Evolutionary conservation across 148 eudicot species (phyloP).

Genomic region (Talinum fruticosum): DNA sequence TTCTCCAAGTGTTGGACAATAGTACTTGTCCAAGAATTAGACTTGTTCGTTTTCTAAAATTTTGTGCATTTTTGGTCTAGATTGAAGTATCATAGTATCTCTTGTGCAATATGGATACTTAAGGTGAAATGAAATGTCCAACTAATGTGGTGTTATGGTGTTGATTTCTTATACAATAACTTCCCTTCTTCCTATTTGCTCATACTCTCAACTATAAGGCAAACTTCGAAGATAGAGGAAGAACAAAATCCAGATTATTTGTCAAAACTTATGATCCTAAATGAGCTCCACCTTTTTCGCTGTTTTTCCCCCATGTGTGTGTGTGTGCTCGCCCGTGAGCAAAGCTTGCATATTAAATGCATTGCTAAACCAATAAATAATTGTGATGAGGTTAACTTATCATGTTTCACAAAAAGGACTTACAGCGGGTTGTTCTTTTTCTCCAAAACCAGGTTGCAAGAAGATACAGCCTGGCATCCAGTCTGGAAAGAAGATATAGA

Average conservation of each 20-base stretch:
- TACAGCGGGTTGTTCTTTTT: neutral
- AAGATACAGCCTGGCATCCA: slow-evolving; percentile 96
- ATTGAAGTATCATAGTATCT: no score
- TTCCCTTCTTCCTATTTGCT: neutral
- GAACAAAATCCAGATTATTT: neutral
- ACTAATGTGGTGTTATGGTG: no score
- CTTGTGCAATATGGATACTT: no score
- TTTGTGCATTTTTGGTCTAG: no score
- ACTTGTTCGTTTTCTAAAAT: no score
- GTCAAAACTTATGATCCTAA: neutral
- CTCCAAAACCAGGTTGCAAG: slow-evolving; percentile 59
- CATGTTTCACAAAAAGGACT: slow-evolving; percentile 11
- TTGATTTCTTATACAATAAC: neutral
- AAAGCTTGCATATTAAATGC: neutral
- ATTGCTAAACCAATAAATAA: neutral
- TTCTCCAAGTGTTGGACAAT: no score
- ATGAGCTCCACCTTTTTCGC: neutral
- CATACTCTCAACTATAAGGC: neutral
- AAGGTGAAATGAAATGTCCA: no score
- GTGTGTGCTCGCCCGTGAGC: no score
- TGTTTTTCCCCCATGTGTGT: neutral
- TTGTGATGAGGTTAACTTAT: slow-evolving; percentile 4
- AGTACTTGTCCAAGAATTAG: no score
- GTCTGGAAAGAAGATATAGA: slow-evolving; percentile 56
- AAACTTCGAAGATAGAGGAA: neutral